Percentiles rank a stretch among this genome's conserved stretches.
Conservation (phyloP, 2,329 filamentous ascomycete species). For the Trichoderma afroharzianum region DNA sequence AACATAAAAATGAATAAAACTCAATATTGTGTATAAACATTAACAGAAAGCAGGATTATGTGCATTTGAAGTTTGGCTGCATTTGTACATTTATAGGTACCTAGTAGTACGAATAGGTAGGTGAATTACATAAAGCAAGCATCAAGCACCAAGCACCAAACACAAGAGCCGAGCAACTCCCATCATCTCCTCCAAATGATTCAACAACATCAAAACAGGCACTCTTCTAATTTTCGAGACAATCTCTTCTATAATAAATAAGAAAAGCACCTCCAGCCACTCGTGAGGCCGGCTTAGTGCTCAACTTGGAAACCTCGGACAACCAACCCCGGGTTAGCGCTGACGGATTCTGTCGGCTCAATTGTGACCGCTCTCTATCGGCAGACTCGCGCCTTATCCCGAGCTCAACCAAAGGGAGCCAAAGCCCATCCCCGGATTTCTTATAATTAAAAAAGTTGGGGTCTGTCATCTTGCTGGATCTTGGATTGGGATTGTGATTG, state of each 20-base stretch:
- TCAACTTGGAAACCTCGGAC: not conserved
- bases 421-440: not conserved
- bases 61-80: not conserved
- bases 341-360: slow-evolving; percentile 33
- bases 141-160: not conserved
- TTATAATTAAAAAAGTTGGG: not conserved
- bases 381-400: slow-evolving; percentile 6
- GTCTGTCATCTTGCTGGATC: not conserved
- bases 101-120: too few relatives aligned
- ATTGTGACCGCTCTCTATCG: slow-evolving; percentile 27
- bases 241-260: not conserved
- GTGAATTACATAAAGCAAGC: not conserved
- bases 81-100: not conserved
- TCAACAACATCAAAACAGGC: not conserved
- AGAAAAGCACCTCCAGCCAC: not conserved
- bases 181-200: not conserved
- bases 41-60: not conserved
- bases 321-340: not conserved
- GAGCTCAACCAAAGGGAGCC: not conserved
- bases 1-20: not conserved
- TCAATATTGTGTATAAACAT: not conserved
- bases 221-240: not conserved
- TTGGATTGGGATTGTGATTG: not conserved
- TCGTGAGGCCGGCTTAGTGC: not conserved
- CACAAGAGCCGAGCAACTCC: not conserved